A percentile compares a stretch with the other conserved stretches of the same genome.
phyloP scores from a whole-genome alignment of 805 yeast genomes.

The Yamadazyma scolyti region DNA sequence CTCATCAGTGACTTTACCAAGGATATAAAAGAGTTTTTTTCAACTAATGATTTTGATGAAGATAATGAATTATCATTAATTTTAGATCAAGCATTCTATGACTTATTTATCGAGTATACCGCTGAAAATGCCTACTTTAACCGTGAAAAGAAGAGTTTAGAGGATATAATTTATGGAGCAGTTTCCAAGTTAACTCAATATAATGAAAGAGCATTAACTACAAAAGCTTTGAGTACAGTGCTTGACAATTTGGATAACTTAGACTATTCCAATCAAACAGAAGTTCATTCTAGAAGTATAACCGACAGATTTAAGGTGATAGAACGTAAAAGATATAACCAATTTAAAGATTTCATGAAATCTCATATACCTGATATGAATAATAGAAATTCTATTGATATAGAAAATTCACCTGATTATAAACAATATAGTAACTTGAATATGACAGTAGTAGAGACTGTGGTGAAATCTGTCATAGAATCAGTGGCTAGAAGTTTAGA shows the following conservation, averaged over 20 bases:
- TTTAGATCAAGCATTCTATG: conserved; percentile 71
- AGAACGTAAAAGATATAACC: conserved; percentile 46
- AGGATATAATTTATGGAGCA: conserved; percentile 44
- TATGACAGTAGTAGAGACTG: conserved; percentile 52
- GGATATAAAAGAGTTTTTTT: conserved; percentile 60
- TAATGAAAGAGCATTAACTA: conserved; percentile 33
- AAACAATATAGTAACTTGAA: conserved; percentile 23
- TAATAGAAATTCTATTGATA: conserved; percentile 14
- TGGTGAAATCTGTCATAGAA: conserved; percentile 71
- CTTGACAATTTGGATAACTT: conserved; percentile 31
- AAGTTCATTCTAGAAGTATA: too few relatives aligned
- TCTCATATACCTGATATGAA: conserved; percentile 33
- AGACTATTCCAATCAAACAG: conserved; percentile 13
- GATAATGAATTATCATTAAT: conserved; percentile 44
- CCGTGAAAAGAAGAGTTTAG: conserved; percentile 65
- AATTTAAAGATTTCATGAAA: conserved; percentile 56
- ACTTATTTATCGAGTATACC: conserved; percentile 66
- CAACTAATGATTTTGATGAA: conserved; percentile 42
- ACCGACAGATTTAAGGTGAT: conserved; percentile 27
- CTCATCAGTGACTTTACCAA: conserved; percentile 58
- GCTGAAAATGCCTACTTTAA: conserved; percentile 67
- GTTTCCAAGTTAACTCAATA: conserved; percentile 42
- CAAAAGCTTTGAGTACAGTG: conserved; percentile 28
- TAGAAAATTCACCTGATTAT: conserved; percentile 17
- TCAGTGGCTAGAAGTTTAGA: conserved; percentile 75